Evolutionary conservation across 148 eudicot genomes (phyloP).

Genomic region (Chenopodium suecicum): DNA sequence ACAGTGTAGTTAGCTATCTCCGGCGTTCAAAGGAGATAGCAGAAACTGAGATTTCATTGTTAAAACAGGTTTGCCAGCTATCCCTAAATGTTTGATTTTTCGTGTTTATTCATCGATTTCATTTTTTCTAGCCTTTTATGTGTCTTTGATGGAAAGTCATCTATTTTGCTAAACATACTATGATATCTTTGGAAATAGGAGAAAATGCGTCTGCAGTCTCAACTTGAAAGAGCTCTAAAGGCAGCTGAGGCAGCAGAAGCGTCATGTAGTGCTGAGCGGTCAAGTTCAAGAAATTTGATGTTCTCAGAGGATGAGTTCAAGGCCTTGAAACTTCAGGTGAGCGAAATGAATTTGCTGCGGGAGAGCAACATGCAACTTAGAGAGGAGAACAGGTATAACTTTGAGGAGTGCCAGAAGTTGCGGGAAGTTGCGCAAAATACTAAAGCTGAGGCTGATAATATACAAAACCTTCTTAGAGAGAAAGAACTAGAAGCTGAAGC

Average conservation of each 20-base stretch:
- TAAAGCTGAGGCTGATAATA: constrained; percentile 54
- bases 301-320: constrained; percentile 88
- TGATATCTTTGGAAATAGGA: constrained; percentile 48
- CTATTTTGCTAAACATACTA: not conserved
- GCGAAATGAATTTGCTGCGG: constrained; percentile 83
- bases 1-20: constrained; percentile 78
- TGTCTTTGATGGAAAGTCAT: not conserved
- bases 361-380: constrained; percentile 92
- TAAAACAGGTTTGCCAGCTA: constrained; percentile 58
- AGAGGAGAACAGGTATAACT: constrained; percentile 84
- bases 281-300: constrained; percentile 55
- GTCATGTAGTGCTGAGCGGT: constrained; percentile 62
- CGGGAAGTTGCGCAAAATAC: constrained; percentile 56
- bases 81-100: not conserved
- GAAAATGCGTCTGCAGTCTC: constrained; percentile 83
- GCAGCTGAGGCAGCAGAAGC: constrained; percentile 75
- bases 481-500: constrained; percentile 56
- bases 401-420: constrained; percentile 91
- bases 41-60: constrained; percentile 86
- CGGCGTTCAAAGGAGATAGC: constrained; percentile 95
- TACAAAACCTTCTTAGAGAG: constrained; percentile 50
- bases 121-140: not conserved
- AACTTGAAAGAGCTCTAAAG: constrained; percentile 78
- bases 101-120: not conserved
- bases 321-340: constrained; percentile 79